Evolutionary conservation across 2,329 filamentous ascomycete genomes (phyloP), one percentile per base, ranked within the genome.

Genomic region (Nannizzia gypsea): DNA sequence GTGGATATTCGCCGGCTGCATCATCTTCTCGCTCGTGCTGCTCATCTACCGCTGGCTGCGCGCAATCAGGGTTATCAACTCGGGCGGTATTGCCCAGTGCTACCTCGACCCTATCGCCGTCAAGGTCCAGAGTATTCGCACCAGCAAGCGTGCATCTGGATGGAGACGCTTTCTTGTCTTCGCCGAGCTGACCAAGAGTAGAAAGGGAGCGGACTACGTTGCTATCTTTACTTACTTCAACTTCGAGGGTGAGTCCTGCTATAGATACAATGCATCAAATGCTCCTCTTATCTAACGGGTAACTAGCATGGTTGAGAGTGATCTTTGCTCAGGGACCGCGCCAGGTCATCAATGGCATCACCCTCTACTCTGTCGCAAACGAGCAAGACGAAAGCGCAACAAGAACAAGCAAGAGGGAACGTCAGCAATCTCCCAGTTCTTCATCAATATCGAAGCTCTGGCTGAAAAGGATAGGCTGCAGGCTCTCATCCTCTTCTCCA

Each of bases 1-100:
- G 76, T 96, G 91, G 90, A 91, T 99, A 71, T 99, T 97, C 71
- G 87, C 89, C 28, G 83, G 84, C 60, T 96, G 91, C 72, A 97
- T 99, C 70, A 87, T 97, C 64, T 79, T 93, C 38, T 97, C 91
- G 8, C 91, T 92, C 72, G 77, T 90, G 64, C 88, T 97, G 65
- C 80, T 95, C 28, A 79, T 76, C 15, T 93, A 87, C 68, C 88
- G 95, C 73, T 90, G 89, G 76, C 70, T 95, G 55, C 83, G 88
- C 59, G 90, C 92, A 26, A 76, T 87, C 63, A 84, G 86, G 52
- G 89, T 95, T 57, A 95, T 97, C 72, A 85, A 80, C 66, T 83
- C 89, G 61, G 89, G 89, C 59, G 90, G 91, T 64, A 87, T 97
- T 44, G 90, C 90, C 3, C 89, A 95, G 70, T 92, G 87, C 71